These are phyloP conservation scores for Solanum virginianum DNA, from an alignment of 257 asterid species.

Conservation along the genomic window DNA sequence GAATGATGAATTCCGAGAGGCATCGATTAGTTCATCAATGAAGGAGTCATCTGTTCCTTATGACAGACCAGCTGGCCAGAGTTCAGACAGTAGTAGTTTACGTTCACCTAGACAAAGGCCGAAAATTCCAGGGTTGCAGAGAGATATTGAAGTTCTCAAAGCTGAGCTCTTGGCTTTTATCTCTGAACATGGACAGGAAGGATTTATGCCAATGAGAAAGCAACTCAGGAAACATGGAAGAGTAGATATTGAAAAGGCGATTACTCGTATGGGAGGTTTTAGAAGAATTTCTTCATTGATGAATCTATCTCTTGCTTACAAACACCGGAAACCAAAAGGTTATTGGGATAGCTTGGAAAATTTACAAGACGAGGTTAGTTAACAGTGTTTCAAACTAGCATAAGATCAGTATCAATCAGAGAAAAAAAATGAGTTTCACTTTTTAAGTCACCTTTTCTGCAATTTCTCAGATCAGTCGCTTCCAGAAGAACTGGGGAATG, in stretches of 20 bases:
- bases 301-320: constrained; percentile 90
- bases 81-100: constrained; percentile 19
- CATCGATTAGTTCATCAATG: constrained; percentile 10
- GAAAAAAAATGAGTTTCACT: neutral
- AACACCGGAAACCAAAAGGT: constrained; percentile 91
- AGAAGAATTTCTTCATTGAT: constrained; percentile 61
- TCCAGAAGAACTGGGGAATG: constrained; percentile 95
- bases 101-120: constrained; percentile 50
- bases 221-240: constrained; percentile 71
- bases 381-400: neutral
- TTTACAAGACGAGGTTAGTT: constrained; percentile 77
- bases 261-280: constrained; percentile 87
- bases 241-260: constrained; percentile 89
- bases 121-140: constrained; percentile 78
- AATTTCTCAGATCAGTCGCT: constrained; percentile 50
- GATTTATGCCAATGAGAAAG: constrained; percentile 98
- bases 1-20: constrained; percentile 9
- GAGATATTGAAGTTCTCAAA: constrained; percentile 73
- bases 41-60: constrained; percentile 4
- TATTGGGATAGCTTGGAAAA: constrained; percentile 91
- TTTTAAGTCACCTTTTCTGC: neutral
- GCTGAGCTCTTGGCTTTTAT: constrained; percentile 73
- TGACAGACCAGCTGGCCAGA: constrained; percentile 8
- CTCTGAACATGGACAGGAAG: constrained; percentile 80
- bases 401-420: neutral